Conservation (phyloP, 768 basidiomycete genomes). For the Kwoniella newhampshirensis region DNA sequence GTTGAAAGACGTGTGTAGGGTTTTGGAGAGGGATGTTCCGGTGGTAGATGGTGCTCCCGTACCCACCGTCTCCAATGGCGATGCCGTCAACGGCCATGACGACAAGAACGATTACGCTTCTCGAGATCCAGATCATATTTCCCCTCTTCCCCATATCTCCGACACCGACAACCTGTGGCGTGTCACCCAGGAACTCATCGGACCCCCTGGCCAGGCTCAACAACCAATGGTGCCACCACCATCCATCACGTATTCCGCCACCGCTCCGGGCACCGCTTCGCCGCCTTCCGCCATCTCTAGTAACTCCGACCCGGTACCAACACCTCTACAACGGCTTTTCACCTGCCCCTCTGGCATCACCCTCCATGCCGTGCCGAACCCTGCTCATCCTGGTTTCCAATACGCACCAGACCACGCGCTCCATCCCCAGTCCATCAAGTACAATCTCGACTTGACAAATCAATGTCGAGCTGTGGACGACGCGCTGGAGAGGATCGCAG, state of each 20-base stretch:
- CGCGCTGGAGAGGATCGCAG: conserved; percentile 48
- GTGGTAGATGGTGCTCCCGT: not conserved
- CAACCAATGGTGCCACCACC: conserved; percentile 14
- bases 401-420: conserved; percentile 23
- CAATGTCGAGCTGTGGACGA: conserved; percentile 47
- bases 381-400: conserved; percentile 27
- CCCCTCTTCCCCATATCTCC: conserved; percentile 36
- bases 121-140: conserved; percentile 16
- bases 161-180: conserved; percentile 46
- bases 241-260: conserved; percentile 22
- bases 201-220: conserved; percentile 4
- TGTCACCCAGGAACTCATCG: conserved; percentile 39
- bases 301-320: conserved; percentile 21
- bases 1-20: conserved; percentile 40
- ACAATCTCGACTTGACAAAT: conserved; percentile 45
- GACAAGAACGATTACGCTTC: conserved; percentile 3
- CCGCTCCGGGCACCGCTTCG: conserved; percentile 14
- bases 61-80: not conserved
- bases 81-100: not conserved
- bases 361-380: conserved; percentile 25
- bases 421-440: conserved; percentile 26
- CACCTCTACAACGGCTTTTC: conserved; percentile 49
- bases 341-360: conserved; percentile 47
- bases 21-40: conserved; percentile 29
- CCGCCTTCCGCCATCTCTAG: conserved; percentile 8